These are phyloP conservation scores for Aspergillus texensis DNA, from an alignment of 2,329 filamentous ascomycete genomes.

Conservation along the genomic window DNA sequence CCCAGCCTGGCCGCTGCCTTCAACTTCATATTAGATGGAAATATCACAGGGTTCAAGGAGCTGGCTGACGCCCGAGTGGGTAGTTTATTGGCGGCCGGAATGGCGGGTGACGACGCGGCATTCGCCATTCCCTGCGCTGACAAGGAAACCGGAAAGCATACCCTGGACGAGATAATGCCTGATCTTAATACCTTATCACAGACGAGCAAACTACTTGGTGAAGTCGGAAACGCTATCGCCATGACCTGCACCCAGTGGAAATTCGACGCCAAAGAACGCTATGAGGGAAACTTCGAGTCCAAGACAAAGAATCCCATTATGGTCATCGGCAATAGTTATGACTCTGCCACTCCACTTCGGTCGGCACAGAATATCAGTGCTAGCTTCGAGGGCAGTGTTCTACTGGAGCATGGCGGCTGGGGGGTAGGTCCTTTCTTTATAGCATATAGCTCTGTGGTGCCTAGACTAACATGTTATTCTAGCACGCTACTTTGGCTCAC, in stretches of 20 bases:
- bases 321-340: conserved; percentile 27
- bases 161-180: neutral
- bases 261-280: conserved; percentile 26
- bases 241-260: conserved; percentile 23
- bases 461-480: neutral
- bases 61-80: neutral
- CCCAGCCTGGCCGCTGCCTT: neutral
- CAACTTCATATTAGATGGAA: neutral
- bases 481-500: conserved; percentile 22
- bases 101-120: neutral
- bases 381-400: conserved; percentile 23
- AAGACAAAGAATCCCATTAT: conserved; percentile 27
- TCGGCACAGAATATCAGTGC: conserved; percentile 25
- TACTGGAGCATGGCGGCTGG: conserved; percentile 26
- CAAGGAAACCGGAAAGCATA: neutral
- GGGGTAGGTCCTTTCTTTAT: conserved; percentile 2
- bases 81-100: neutral
- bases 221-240: conserved; percentile 8
- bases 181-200: neutral
- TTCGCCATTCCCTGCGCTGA: conserved; percentile 6
- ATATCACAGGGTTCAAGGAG: neutral
- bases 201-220: conserved; percentile 4
- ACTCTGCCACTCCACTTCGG: conserved; percentile 24
- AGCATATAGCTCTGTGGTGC: neutral
- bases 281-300: conserved; percentile 24